Evolutionary conservation across 805 yeast genomes (phyloP).

Genomic region (Wickerhamiella shivajii): DNA sequence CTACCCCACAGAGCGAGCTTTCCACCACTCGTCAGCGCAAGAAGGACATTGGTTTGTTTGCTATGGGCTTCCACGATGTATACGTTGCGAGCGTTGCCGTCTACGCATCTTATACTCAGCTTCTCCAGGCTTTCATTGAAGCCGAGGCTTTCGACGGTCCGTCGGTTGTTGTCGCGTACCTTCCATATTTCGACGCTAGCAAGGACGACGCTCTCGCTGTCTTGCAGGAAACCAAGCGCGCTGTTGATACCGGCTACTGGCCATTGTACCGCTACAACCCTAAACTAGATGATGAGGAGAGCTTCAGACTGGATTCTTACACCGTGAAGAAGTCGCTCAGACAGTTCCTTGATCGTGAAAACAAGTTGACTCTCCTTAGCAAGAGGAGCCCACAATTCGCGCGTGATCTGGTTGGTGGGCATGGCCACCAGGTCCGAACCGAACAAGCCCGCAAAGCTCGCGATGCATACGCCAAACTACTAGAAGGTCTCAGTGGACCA

Average conservation of each 20-base stretch:
- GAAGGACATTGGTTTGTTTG: slow-evolving; percentile 86
- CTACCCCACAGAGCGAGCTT: slow-evolving; percentile 44
- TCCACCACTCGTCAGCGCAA: slow-evolving; percentile 35
- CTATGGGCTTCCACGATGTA: slow-evolving; percentile 80
- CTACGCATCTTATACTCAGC: slow-evolving; percentile 86
- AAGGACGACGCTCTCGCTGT: slow-evolving; percentile 50
- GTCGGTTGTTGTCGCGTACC: slow-evolving; percentile 75
- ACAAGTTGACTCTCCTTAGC: slow-evolving; percentile 66
- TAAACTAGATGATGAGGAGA: slow-evolving; percentile 33
- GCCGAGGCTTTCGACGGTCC: slow-evolving; percentile 88
- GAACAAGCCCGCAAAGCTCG: slow-evolving; percentile 56
- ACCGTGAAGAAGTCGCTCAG: slow-evolving; percentile 61
- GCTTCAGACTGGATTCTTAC: slow-evolving; percentile 73
- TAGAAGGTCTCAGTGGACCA: slow-evolving; percentile 85
- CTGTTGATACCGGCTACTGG: slow-evolving; percentile 94
- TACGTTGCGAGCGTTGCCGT: slow-evolving; percentile 92
- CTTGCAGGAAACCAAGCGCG: slow-evolving; percentile 71
- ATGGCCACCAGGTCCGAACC: slow-evolving; percentile 44
- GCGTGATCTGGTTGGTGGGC: slow-evolving; percentile 50
- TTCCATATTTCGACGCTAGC: slow-evolving; percentile 55
- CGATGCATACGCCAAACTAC: slow-evolving; percentile 57
- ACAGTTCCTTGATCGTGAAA: slow-evolving; percentile 77
- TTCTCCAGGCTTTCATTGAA: slow-evolving; percentile 73
- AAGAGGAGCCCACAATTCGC: slow-evolving; percentile 59
- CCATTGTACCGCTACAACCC: slow-evolving; percentile 87